Evolutionary conservation across 2,329 filamentous ascomycete species (phyloP), one percentile per base, ranked within the genome.

Genomic region (Pezicula neosporulosa): DNA sequence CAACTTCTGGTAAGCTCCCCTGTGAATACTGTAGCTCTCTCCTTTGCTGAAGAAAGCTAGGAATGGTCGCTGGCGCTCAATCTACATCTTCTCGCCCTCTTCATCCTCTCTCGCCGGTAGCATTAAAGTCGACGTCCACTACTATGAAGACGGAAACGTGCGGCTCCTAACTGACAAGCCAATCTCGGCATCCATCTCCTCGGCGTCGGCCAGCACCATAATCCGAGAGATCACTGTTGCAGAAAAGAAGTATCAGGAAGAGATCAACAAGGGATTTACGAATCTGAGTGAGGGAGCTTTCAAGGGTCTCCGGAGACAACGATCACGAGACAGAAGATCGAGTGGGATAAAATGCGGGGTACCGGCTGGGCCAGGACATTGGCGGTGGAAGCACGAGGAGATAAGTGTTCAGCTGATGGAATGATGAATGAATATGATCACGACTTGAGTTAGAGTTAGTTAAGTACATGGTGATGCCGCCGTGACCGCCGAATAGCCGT

Each of bases 261-360:
- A 97, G 67, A 75, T 99, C 61, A 99, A 97, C 75, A 83, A 84
- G 67, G 91, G 91, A 15, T 97, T 99, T 69, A 85, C 85, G 13
- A 87, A 79, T 58, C 76, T 99, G 67, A 94, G 90, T 65, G 94
- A 99, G 74, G 93, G 92, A 9, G 90, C 91, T 1, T 99, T 99
- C 75, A 99, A 97, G 81, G 84, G 86, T 2, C 72, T 99, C 68
- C 83, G 94, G 66, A 83, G 94, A 72, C 94, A 97, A 73, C 94
- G 1, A 91, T 99, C 54, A 99, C 94, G 56, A 85, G 94, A 66
- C 94, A 99, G 77, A 97, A 97, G 81, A 93, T 99, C 62, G 94
- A 99, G 73, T 99, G 94, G 94, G 93, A 99, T 71, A 97, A 96
- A 77, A 90, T 99, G 87, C 90, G 43, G 91, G 90, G 61, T 99